Evolutionary conservation across 2,329 filamentous ascomycete genomes (phyloP).

Genomic region (Pseudonectria foliicola): DNA sequence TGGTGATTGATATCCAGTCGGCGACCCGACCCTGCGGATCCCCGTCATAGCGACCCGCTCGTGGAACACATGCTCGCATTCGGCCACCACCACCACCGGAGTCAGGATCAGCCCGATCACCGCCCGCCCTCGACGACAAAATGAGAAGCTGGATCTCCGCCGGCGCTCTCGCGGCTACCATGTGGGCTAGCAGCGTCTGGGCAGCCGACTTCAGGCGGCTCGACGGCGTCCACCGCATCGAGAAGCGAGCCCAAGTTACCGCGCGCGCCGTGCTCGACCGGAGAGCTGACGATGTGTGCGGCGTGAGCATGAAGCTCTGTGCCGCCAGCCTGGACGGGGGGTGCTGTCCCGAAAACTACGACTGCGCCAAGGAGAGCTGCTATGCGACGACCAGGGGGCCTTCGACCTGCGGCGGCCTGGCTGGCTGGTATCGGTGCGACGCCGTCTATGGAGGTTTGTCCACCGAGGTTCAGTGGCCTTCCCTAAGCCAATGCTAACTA

Average conservation of each 20-base stretch:
- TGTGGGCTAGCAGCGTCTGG: constrained; percentile 13
- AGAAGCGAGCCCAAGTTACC: constrained; percentile 22
- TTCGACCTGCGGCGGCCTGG: constrained; percentile 29
- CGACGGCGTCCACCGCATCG: constrained; percentile 26
- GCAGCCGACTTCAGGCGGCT: constrained; percentile 22
- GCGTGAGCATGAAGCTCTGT: constrained; percentile 26
- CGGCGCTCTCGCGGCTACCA: constrained; percentile 11
- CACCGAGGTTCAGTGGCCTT: neutral
- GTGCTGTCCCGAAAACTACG: constrained; percentile 42
- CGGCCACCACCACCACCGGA: neutral
- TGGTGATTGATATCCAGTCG: constrained; percentile 7
- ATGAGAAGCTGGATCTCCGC: constrained; percentile 17
- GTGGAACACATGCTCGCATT: neutral
- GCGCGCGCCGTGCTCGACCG: constrained; percentile 10
- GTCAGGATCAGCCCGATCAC: neutral
- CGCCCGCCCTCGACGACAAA: neutral
- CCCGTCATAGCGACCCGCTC: neutral
- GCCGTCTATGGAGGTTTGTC: constrained; percentile 28
- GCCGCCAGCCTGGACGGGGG: constrained; percentile 34
- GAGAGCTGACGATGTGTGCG: constrained; percentile 19
- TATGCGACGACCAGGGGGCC: constrained; percentile 38
- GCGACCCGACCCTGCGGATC: neutral
- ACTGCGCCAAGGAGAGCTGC: constrained; percentile 41
- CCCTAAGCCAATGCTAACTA: constrained; percentile 8
- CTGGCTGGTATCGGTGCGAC: constrained; percentile 35